Base-by-base conservation (phyloP, 1,139 yeast species). In the Candida sojae region DNA sequence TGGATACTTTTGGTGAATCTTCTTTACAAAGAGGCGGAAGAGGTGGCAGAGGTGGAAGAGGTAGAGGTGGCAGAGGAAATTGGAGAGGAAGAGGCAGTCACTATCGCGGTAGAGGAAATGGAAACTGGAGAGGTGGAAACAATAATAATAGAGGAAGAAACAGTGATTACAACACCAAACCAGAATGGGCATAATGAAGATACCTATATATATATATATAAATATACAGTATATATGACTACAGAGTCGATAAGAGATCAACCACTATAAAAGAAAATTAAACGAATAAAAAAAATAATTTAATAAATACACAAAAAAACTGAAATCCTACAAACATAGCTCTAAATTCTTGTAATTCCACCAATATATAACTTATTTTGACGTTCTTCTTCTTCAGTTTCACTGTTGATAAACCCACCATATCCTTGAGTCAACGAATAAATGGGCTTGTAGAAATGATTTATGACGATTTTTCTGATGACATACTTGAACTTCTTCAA, bases 1-100 rank as follows among this genome's bases (percentile, higher is more conserved):
- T 77, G 63, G 90, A 84, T 65, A 86, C 91, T 5, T 86, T 85
- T 65, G 91, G 91, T 35, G 83, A 83, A 61, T 63, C 79, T 10
- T 64, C 72, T 10, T 66, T 65, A 39, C 59, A 59, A 43, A 56
- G 70, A 42, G 69, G 72, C 40, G 54, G 70, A 49, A 61, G 66
- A 10, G 58, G 75, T 48, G 69, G 73, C 2, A 57, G 75, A 49
- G 68, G 73, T 9, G 53, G 70, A 48, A 52, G 63, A 36, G 59
- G 66, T 3, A 53, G 68, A 46, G 61, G 64, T 40, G 70, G 71
- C 6, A 56, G 66, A 48, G 65, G 60, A 34, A 32, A 29, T n/a
- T 31, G 55, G 59, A 43, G 55, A 10, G 56, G 59, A 11, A 54
- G 61, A 40, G 49, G 52, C 7, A 46, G 51, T 5, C 11, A 25